A percentile compares a stretch with the other conserved stretches of the same genome.
Conservation (phyloP, 1,139 yeast genomes). For the Taiozyma sp. region DNA sequence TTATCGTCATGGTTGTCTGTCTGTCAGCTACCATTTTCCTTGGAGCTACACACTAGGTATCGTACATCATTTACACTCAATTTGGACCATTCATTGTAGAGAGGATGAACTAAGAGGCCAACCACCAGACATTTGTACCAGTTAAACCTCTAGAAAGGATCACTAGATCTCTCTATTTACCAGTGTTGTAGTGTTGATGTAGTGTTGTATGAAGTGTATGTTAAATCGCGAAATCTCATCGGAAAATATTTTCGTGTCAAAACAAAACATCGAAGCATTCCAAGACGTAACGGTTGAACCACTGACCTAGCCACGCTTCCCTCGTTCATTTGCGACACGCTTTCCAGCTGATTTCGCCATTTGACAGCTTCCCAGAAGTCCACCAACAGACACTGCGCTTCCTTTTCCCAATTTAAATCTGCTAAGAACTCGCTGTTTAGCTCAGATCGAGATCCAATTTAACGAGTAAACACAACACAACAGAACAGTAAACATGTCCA, state of each 20-base stretch:
- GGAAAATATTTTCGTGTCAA: not conserved
- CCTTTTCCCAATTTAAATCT: not conserved
- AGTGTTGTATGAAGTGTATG: too few species aligned
- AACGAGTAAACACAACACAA: not conserved
- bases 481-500: not conserved
- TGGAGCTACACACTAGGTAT: slow-evolving; percentile 39
- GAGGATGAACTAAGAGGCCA: not conserved
- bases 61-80: too few species aligned
- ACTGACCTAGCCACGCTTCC: not conserved
- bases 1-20: slow-evolving; percentile 73
- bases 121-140: too few species aligned
- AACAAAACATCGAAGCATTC: not conserved
- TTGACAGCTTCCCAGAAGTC: not conserved
- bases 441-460: not conserved
- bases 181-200: too few species aligned
- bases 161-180: too few species aligned
- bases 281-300: not conserved
- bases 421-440: not conserved
- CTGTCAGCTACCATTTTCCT: slow-evolving; percentile 68
- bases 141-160: too few species aligned
- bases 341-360: not conserved
- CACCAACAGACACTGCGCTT: not conserved
- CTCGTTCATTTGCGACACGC: not conserved
- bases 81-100: too few species aligned
- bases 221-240: not conserved